phyloP scores from a whole-genome alignment of 495 filamentous ascomycete species.

The Astrocystis sublimbata region DNA sequence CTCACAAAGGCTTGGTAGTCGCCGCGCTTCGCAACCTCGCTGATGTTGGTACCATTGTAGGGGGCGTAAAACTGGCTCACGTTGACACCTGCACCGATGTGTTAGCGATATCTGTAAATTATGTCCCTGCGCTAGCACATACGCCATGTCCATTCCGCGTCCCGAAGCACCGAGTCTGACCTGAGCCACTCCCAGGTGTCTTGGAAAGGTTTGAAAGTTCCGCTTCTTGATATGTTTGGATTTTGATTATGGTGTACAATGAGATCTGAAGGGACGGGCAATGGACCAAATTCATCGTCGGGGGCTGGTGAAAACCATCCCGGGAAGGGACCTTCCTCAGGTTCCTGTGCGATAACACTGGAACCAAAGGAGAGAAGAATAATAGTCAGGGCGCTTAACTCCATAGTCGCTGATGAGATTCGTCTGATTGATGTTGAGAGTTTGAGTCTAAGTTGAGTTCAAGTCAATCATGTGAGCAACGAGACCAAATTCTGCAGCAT shows the following conservation, averaged over 20 bases:
- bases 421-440: no score
- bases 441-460: no score
- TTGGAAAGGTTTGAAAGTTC: not conserved
- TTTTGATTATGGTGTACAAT: not conserved
- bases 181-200: not conserved
- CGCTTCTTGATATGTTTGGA: not conserved
- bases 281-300: not conserved
- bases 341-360: not conserved
- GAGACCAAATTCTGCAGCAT: no score
- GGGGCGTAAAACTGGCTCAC: constrained; percentile 1
- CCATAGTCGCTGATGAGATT: no score
- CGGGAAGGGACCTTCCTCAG: not conserved
- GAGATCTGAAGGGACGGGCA: not conserved
- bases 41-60: not conserved
- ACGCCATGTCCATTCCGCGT: constrained; percentile 5
- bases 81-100: not conserved
- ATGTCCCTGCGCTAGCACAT: not conserved
- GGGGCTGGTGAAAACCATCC: not conserved
- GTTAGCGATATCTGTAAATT: not conserved
- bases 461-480: no score
- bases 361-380: not conserved
- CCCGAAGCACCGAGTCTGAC: not conserved
- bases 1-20: not conserved
- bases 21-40: not conserved
- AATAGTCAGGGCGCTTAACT: no score